Conservation (phyloP, 2,329 filamentous ascomycete genomes). For the Drechslera avenae region DNA sequence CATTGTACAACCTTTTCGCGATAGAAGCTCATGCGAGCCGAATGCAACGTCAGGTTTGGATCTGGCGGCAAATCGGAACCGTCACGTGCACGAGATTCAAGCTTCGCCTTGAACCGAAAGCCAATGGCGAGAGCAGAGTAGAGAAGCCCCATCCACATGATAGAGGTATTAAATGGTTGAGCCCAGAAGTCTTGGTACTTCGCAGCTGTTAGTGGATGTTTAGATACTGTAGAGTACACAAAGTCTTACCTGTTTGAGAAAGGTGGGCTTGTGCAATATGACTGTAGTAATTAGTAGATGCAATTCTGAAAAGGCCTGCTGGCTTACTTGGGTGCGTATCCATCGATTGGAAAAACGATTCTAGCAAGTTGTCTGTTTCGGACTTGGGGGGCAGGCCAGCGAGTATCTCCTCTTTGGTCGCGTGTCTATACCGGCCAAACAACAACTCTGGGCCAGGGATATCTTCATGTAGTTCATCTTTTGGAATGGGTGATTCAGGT, state of each 20-base stretch:
- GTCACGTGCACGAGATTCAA: slow-evolving; percentile 13
- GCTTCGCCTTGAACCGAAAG: slow-evolving; percentile 30
- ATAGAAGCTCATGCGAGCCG: slow-evolving; percentile 36
- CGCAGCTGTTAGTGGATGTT: slow-evolving; percentile 6
- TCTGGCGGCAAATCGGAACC: slow-evolving; percentile 4
- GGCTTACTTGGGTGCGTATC: slow-evolving; percentile 34
- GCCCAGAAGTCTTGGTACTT: slow-evolving; percentile 54
- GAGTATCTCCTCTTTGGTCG: slow-evolving; percentile 36
- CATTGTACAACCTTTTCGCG: slow-evolving; percentile 42
- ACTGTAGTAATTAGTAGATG: slow-evolving; percentile 19
- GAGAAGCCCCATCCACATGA: slow-evolving; percentile 54
- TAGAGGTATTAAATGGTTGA: slow-evolving; percentile 44
- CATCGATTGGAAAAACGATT: slow-evolving; percentile 35
- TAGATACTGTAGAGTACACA: no score
- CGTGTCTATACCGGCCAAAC: slow-evolving; percentile 35
- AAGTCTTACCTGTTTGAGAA: slow-evolving; percentile 30
- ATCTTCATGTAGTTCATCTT: slow-evolving; percentile 20
- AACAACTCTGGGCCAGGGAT: slow-evolving; percentile 36
- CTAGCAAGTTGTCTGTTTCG: slow-evolving; percentile 34
- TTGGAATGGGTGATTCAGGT: slow-evolving; percentile 27
- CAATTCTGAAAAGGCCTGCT: neutral
- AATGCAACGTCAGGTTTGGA: slow-evolving; percentile 17
- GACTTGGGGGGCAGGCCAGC: slow-evolving; percentile 31
- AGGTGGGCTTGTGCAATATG: slow-evolving; percentile 40
- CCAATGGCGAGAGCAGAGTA: slow-evolving; percentile 49